Conservation (phyloP, 495 filamentous ascomycete genomes). For the Astrothelium macrocarpum region DNA sequence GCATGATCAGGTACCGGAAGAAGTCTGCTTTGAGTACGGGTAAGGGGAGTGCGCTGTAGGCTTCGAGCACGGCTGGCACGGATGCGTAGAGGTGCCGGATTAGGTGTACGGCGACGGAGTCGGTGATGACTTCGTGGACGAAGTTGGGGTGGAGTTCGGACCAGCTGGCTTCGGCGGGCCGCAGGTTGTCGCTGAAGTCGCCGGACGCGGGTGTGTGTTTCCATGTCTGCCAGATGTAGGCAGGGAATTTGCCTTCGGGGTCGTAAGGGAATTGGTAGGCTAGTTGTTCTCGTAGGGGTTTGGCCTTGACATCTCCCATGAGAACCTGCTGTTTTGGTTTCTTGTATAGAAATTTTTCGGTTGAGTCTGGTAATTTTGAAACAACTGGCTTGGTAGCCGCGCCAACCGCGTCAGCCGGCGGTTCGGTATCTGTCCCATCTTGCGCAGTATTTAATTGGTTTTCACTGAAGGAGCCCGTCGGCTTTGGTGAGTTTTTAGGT, state of each 20-base stretch:
- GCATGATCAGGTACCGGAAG: conserved; percentile 91
- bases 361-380: conserved; percentile 12
- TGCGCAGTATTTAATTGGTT: conserved; percentile 16
- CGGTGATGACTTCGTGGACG: conserved; percentile 93
- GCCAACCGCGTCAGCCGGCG: not conserved
- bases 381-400: conserved; percentile 8
- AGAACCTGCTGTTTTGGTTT: conserved; percentile 35
- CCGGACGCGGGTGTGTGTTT: conserved; percentile 76
- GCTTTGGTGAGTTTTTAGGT: conserved; percentile 26
- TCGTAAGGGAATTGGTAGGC: conserved; percentile 93
- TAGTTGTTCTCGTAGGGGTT: conserved; percentile 68
- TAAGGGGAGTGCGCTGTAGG: conserved; percentile 74
- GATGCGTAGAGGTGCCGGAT: conserved; percentile 78
- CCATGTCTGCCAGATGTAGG: conserved; percentile 99
- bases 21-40: conserved; percentile 94
- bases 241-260: conserved; percentile 76
- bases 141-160: conserved; percentile 81
- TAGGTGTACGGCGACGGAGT: conserved; percentile 69
- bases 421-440: not conserved
- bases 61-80: conserved; percentile 85
- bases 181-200: conserved; percentile 64
- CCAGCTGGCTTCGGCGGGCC: conserved; percentile 83
- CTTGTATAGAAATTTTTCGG: conserved; percentile 43
- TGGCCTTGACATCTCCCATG: conserved; percentile 26
- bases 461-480: conserved; percentile 22